phyloP scores from a whole-genome alignment of 148 eudicot genomes.

The Chenopodium suecicum region DNA sequence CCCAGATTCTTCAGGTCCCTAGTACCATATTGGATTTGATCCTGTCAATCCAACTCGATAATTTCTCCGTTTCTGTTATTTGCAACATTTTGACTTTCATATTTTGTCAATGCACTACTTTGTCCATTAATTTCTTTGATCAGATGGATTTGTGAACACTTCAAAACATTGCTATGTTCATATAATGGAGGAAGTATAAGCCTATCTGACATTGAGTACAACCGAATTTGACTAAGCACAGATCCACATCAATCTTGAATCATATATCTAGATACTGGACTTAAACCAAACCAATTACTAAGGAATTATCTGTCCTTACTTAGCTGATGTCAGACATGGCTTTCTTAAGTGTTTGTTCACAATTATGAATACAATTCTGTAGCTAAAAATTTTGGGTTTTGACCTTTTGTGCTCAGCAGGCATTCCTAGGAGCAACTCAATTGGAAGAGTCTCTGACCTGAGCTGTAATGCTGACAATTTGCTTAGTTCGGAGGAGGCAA shows the following conservation, averaged over 20 bases:
- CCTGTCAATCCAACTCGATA: not conserved
- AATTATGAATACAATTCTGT: not conserved
- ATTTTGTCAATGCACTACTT: too few species aligned
- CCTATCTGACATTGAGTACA: not conserved
- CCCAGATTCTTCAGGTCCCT: not conserved
- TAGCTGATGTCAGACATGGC: not conserved
- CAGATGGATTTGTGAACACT: too few species aligned
- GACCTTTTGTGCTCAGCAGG: slow-evolving; percentile 43
- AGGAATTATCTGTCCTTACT: too few species aligned
- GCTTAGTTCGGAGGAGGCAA: slow-evolving; percentile 73
- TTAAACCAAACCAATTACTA: not conserved
- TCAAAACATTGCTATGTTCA: too few species aligned
- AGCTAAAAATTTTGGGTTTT: slow-evolving; percentile 6
- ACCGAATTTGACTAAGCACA: not conserved
- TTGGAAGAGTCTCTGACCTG: slow-evolving; percentile 68
- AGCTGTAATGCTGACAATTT: slow-evolving; percentile 46
- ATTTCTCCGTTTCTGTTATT: too few species aligned
- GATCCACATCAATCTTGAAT: not conserved
- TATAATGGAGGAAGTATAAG: not conserved
- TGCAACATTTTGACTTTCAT: too few species aligned
- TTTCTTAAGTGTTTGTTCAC: not conserved
- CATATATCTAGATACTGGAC: not conserved
- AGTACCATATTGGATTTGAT: not conserved
- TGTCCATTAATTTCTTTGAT: too few species aligned
- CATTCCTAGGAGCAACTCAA: slow-evolving; percentile 67